Evolutionary conservation across 2,329 filamentous ascomycete species (phyloP).

Genomic region (Aspergillus chevalieri): DNA sequence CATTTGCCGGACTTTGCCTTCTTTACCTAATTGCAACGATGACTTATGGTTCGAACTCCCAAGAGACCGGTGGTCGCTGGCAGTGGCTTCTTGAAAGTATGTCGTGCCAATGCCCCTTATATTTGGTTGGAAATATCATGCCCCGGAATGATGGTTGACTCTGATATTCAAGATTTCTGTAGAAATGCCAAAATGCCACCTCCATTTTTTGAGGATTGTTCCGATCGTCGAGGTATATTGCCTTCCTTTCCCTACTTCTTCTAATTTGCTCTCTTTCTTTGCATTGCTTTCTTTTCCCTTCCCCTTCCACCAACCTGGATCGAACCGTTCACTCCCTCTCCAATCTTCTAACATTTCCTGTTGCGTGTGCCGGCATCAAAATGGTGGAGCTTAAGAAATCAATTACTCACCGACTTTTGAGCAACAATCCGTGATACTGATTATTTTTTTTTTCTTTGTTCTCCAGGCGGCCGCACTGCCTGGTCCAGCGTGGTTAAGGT

Average conservation of each 20-base stretch:
- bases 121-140: neutral
- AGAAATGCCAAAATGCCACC: constrained; percentile 46
- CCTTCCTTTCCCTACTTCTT: constrained; percentile 10
- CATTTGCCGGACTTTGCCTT: neutral
- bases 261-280: constrained; percentile 8
- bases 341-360: constrained; percentile 3
- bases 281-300: constrained; percentile 29
- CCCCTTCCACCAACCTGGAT: neutral
- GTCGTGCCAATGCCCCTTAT: constrained; percentile 5
- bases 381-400: constrained; percentile 17
- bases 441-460: constrained; percentile 14
- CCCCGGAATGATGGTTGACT: constrained; percentile 4
- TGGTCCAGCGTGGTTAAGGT: constrained; percentile 82
- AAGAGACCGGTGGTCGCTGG: constrained; percentile 36
- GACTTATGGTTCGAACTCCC: neutral
- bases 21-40: neutral
- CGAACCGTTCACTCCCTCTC: neutral
- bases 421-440: constrained; percentile 19
- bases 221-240: constrained; percentile 63
- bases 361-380: constrained; percentile 15
- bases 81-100: constrained; percentile 54
- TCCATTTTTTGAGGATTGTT: constrained; percentile 64
- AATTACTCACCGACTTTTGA: constrained; percentile 30
- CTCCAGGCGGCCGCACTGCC: constrained; percentile 74
- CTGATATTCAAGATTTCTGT: constrained; percentile 50